Evolutionary conservation across 2,329 filamentous ascomycete genomes (phyloP), one percentile per base, ranked within the genome.

Genomic region (Tetracladium maxilliforme): DNA sequence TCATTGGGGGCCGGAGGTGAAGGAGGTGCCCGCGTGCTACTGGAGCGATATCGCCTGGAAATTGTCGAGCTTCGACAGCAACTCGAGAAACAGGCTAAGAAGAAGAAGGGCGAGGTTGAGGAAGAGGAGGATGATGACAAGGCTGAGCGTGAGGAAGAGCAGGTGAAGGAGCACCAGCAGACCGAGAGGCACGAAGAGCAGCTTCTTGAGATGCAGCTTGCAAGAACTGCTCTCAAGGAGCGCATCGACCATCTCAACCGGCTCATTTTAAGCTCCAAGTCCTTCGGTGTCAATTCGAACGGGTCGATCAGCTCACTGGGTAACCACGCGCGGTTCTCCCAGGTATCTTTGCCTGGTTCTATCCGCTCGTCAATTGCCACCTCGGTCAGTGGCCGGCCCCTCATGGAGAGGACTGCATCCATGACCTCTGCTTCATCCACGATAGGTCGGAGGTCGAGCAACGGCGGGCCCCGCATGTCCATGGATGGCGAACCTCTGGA

Each of bases 131-230:
- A 77, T 31, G 69, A 73, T 24, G n/a, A n/a, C n/a, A n/a, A n/a
- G n/a, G n/a, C n/a, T n/a, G n/a, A n/a, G n/a, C n/a, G n/a, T n/a
- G 70, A 80, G 41, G 71, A 80, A 37, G 81, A 90, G 41, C 68
- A 74, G 37, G 72, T 61, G 20, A 63, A 74, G 11, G 75, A 90
- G 46, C 70, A 77, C 38, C 82, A 94, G 50, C 79, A 80, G 6
- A 75, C 84, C 37, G 70, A 82, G 37, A 72, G 84, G 19, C 90
- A 94, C 38, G 86, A 94, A 45, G 90, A 95, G 54, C 90, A 98
- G 49, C 87, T 98, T 67, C 63, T 98, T 27, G 90, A 98, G 51
- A 95, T 98, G 81, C 90, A 98, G 47, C 66, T 98, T 23, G 90
- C 90, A 16, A 73, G 90, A 21, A 98, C 90, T 1, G 90, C 90